Evolutionary conservation across 2,329 filamentous ascomycete genomes (phyloP), one percentile per base, ranked within the genome.

Genomic region (Thelonectria olida): DNA sequence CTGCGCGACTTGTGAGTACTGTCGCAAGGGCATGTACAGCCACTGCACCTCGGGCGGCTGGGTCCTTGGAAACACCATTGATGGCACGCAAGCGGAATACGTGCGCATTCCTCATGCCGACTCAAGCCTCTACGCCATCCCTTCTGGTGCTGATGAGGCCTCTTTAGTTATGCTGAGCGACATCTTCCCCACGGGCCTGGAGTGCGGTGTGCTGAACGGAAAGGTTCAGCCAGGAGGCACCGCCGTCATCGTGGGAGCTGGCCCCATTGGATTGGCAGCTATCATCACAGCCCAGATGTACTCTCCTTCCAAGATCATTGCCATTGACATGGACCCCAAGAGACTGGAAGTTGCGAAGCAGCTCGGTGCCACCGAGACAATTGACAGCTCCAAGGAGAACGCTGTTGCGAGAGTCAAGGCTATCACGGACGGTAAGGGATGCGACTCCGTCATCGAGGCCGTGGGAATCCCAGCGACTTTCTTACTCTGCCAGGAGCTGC

Each of bases 51-150:
- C 79, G 12, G 84, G 83, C 23, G 84, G 85, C 5, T 87, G 85
- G 85, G 77, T 81, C 6, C 74, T 88, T 2, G 85, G 85, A 19
- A 82, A 87, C 66, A 76, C 74, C 0, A 78, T 81, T 20, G 82
- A 85, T 64, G 84, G 84, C 44, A 85, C 82, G 0, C 84, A 87
- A 67, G 85, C 84, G n/a, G 84, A 86, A 67, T 86, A 82, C 62
- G 83, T 86, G 36, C 77, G 83, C 19, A 79, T 86, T 42, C 82
- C 82, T 2, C 79, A 82, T 67, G 84, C 83, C 0, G 79, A 82
- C 56, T 78, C 77, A 7, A 83, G 80, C 8, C 75, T 87, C 7
- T 80, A 83, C 67, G 65, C 73, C 3, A 68, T 85, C 1, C 81
- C 84, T 0, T 42, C 66, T 0, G 78, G 74, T 1, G 78, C 80